These are phyloP conservation scores for Grammothele lineata DNA, from an alignment of 768 basidiomycete species.

Conservation along the genomic window DNA sequence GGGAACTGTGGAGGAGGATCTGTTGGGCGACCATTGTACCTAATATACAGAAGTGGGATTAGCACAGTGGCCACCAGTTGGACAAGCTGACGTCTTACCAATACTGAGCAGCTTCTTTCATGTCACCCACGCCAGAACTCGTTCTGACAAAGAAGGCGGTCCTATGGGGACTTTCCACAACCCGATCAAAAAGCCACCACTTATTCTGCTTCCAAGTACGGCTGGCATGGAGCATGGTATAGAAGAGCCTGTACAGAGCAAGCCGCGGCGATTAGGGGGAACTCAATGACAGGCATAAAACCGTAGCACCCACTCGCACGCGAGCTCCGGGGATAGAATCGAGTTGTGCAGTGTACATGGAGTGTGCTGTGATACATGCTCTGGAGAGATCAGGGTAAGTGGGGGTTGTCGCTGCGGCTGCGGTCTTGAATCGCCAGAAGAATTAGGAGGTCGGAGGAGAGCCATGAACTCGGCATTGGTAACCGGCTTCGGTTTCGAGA, in stretches of 20 bases:
- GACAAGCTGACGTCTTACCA: slow-evolving; percentile 57
- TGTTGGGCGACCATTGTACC: slow-evolving; percentile 76
- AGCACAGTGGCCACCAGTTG: background rate
- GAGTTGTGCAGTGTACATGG: slow-evolving; percentile 73
- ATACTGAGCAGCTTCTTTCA: slow-evolving; percentile 71
- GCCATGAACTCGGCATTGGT: slow-evolving; percentile 45
- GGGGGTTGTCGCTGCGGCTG: slow-evolving; percentile 39
- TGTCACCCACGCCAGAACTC: slow-evolving; percentile 31
- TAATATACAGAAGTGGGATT: no score
- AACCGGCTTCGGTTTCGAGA: slow-evolving; percentile 27
- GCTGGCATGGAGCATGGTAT: slow-evolving; percentile 63
- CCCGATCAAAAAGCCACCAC: slow-evolving; percentile 81
- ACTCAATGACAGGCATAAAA: no score
- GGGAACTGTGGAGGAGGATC: slow-evolving; percentile 56
- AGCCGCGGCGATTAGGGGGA: no score
- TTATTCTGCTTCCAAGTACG: slow-evolving; percentile 65
- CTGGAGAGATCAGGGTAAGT: slow-evolving; percentile 55
- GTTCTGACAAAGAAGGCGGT: slow-evolving; percentile 68
- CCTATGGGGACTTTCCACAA: slow-evolving; percentile 83
- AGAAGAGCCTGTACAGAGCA: slow-evolving; percentile 46
- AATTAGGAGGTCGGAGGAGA: slow-evolving; percentile 46
- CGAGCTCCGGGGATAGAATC: slow-evolving; percentile 69
- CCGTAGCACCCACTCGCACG: slow-evolving; percentile 39
- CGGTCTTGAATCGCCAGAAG: slow-evolving; percentile 32
- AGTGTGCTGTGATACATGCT: slow-evolving; percentile 61